Evolutionary conservation across 2,329 filamentous ascomycete species (phyloP).

Genomic region (Rhynchosporium graminicola): DNA sequence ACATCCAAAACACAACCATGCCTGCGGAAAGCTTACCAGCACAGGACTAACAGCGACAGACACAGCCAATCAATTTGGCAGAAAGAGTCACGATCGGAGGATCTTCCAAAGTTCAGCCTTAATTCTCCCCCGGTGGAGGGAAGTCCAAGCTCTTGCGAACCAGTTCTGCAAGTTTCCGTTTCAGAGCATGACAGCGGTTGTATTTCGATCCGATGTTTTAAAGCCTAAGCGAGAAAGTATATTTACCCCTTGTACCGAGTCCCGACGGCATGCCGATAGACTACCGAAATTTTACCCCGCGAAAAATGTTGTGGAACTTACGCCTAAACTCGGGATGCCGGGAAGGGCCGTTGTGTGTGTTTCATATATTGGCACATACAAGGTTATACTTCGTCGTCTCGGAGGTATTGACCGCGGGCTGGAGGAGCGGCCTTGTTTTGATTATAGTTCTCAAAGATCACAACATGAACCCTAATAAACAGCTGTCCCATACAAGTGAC

Average conservation of each 20-base stretch:
- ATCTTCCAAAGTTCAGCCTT: background rate
- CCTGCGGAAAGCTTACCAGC: too few species aligned
- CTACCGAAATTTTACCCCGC: background rate
- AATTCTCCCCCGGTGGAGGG: too few species aligned
- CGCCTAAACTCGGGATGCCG: background rate
- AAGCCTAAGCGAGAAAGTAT: conserved; percentile 17
- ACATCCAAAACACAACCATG: too few species aligned
- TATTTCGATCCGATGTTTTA: conserved; percentile 3
- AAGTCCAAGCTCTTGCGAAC: background rate
- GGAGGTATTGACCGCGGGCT: too few species aligned
- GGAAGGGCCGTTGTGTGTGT: background rate
- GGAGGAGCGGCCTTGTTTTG: too few species aligned
- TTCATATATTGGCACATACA: background rate
- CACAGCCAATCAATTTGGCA: too few species aligned
- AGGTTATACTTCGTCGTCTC: too few species aligned
- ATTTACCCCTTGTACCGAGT: conserved; percentile 1
- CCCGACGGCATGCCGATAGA: background rate
- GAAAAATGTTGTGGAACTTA: background rate
- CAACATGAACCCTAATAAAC: too few species aligned
- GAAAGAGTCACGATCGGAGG: too few species aligned
- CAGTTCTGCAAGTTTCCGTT: background rate
- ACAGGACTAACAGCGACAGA: too few species aligned
- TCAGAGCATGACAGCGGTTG: too few species aligned
- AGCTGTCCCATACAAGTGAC: background rate
- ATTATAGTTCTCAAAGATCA: too few species aligned